Evolutionary conservation across 106 monocot genomes (phyloP).

Genomic region (Agapanthus africanus): DNA sequence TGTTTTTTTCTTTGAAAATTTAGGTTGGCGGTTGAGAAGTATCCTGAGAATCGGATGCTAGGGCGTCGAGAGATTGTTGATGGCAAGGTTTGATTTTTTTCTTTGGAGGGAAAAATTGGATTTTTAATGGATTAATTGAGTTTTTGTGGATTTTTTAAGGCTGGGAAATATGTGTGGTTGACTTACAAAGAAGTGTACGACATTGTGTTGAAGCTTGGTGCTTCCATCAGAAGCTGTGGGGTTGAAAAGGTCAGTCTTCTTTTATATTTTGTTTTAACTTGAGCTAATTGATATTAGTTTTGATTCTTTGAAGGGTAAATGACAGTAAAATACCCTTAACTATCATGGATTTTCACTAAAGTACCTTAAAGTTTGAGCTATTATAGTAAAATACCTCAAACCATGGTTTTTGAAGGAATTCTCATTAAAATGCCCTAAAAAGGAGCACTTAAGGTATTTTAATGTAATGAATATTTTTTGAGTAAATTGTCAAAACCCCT

Average conservation of each 20-base stretch:
- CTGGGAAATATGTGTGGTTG: conserved; percentile 64
- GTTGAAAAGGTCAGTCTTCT: conserved; percentile 53
- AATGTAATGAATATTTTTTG: too few species aligned
- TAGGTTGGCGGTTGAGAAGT: conserved; percentile 44
- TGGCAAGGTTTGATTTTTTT: conserved; percentile 46
- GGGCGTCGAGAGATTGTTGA: conserved; percentile 49
- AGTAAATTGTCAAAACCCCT: too few species aligned
- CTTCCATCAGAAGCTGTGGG: conserved; percentile 60
- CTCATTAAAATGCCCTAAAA: too few species aligned
- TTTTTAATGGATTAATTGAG: background rate
- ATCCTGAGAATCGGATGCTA: conserved; percentile 56
- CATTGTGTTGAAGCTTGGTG: conserved; percentile 62
- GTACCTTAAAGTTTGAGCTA: too few species aligned
- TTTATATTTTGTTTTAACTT: too few species aligned
- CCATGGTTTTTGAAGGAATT: too few species aligned
- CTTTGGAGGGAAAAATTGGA: background rate
- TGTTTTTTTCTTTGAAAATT: background rate
- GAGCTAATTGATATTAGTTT: too few species aligned
- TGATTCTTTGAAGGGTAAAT: too few species aligned
- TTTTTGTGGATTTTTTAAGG: conserved; percentile 12
- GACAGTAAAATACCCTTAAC: too few species aligned
- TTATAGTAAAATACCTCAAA: too few species aligned
- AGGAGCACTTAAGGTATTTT: too few species aligned
- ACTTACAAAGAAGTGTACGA: conserved; percentile 83
- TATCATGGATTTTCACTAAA: too few species aligned